Evolutionary conservation across 1,284 basidiomycete species (phyloP).

Genomic region (Wolfiporia cocos): DNA sequence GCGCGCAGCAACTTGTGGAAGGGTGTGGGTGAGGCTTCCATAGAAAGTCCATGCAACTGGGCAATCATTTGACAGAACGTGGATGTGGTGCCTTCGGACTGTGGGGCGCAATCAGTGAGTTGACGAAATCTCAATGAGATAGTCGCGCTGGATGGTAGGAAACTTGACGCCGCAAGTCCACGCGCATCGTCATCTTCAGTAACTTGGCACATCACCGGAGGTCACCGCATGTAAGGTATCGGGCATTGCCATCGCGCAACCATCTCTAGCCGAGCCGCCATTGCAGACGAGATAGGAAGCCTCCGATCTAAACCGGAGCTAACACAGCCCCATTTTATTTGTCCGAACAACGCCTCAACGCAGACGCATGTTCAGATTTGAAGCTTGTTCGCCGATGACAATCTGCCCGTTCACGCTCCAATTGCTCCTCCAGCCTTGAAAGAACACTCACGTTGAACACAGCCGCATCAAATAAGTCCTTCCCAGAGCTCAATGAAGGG

Average conservation of each 20-base stretch:
- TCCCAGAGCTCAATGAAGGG: constrained; percentile 70
- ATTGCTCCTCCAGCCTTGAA: too few relatives aligned
- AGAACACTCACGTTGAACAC: constrained; percentile 72
- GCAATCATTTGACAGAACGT: constrained; percentile 90
- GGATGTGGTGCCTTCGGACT: constrained; percentile 70
- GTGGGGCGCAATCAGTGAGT: constrained; percentile 9
- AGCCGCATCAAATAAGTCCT: constrained; percentile 88
- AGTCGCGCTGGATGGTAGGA: background rate
- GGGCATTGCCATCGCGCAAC: too few relatives aligned
- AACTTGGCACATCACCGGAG: background rate
- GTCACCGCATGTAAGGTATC: background rate
- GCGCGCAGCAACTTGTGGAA: constrained; percentile 77
- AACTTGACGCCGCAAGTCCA: too few relatives aligned
- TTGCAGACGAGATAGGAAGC: too few relatives aligned
- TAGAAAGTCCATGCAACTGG: constrained; percentile 69
- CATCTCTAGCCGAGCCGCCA: too few relatives aligned
- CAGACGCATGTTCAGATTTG: too few relatives aligned
- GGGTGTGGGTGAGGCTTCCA: constrained; percentile 71
- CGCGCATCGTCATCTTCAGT: too few relatives aligned
- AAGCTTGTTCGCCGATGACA: too few relatives aligned
- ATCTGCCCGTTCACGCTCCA: too few relatives aligned
- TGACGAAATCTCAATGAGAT: background rate
- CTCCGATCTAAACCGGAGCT: too few relatives aligned
- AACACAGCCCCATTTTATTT: too few relatives aligned
- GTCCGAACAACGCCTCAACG: too few relatives aligned